phyloP scores from a whole-genome alignment of 768 basidiomycete species.

The Lactarius evosmus region DNA sequence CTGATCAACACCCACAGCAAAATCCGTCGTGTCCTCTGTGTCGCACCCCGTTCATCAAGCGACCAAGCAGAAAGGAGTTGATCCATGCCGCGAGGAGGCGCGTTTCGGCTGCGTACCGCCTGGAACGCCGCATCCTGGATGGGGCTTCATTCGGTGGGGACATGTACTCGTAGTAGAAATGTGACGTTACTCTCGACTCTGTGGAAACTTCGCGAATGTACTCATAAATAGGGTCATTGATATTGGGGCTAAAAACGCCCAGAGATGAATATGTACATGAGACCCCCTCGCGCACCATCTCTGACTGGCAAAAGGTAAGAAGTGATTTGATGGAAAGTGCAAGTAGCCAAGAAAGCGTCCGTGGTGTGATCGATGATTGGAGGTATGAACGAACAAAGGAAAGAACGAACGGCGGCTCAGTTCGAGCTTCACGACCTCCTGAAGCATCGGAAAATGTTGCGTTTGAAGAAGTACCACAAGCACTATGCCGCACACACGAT shows the following conservation, averaged over 20 bases:
- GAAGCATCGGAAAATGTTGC: constrained; percentile 80
- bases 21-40: constrained; percentile 67
- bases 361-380: background rate
- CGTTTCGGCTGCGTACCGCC: constrained; percentile 13
- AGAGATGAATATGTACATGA: constrained; percentile 17
- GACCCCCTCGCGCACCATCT: constrained; percentile 2
- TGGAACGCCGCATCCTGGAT: constrained; percentile 12
- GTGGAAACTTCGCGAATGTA: background rate
- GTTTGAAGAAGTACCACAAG: constrained; percentile 76
- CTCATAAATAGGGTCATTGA: constrained; percentile 17
- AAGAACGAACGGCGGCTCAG: constrained; percentile 19
- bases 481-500: constrained; percentile 46
- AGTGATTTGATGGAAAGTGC: background rate
- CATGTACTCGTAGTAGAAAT: background rate
- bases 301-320: background rate
- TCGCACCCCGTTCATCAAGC: constrained; percentile 45
- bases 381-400: constrained; percentile 5
- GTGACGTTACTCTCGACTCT: background rate
- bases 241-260: constrained; percentile 3
- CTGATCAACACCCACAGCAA: constrained; percentile 36
- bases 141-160: background rate
- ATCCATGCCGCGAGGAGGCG: constrained; percentile 7
- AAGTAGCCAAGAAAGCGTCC: constrained; percentile 13
- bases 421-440: constrained; percentile 54
- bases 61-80: background rate